Evolutionary conservation across 108 stramenopile species (phyloP).

Genomic region (Schizochytrium sp.): DNA sequence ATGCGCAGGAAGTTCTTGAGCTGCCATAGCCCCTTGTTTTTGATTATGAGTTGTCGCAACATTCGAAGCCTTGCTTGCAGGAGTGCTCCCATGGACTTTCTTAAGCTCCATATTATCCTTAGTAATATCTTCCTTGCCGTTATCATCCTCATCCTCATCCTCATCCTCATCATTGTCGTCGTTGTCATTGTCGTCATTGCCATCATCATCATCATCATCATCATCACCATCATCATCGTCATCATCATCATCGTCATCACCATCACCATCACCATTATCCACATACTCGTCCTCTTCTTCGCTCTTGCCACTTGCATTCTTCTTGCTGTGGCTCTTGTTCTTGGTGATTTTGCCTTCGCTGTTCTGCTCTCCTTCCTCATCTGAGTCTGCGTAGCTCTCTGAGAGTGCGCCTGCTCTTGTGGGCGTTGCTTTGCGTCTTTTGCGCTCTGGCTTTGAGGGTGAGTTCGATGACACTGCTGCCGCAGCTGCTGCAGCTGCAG

Average conservation of each 20-base stretch:
- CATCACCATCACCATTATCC: background rate
- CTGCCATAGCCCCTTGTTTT: background rate
- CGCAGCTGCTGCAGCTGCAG: background rate
- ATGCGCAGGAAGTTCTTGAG: background rate
- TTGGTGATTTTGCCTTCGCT: background rate
- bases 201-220: slow-evolving; percentile 8
- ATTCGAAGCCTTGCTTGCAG: background rate
- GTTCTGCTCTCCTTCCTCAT: background rate
- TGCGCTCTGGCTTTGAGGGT: background rate
- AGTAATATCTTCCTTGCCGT: background rate
- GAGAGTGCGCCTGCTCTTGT: background rate
- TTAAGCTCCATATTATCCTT: background rate
- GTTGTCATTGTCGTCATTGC: background rate
- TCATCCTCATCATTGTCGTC: background rate
- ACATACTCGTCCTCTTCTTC: slow-evolving; percentile 41
- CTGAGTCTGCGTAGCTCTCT: background rate
- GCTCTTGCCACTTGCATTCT: background rate
- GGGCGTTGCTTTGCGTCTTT: background rate
- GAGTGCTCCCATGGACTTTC: background rate
- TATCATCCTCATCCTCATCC: background rate
- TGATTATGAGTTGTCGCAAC: background rate
- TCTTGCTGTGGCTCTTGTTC: background rate
- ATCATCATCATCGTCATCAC: slow-evolving; percentile 24
- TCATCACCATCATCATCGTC: background rate
- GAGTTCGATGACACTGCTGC: background rate